These are phyloP conservation scores for Stereum hirsutum DNA, from an alignment of 1,284 basidiomycete genomes.

Conservation along the genomic window DNA sequence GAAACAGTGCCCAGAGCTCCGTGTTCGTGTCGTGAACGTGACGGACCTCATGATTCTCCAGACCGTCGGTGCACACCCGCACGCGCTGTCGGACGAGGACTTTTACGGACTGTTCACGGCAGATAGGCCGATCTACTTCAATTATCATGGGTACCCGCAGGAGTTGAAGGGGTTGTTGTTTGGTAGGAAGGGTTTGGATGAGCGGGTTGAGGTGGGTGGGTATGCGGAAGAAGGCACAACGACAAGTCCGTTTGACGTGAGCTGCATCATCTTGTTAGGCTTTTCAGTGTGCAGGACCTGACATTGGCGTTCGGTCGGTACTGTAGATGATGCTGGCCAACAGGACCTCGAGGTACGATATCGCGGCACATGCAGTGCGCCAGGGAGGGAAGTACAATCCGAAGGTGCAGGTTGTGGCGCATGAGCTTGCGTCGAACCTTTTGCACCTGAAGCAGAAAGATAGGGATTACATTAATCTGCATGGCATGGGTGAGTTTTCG, in stretches of 20 bases:
- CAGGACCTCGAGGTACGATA: conserved; percentile 52
- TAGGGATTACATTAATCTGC: conserved; percentile 40
- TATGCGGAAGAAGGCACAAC: conserved; percentile 64
- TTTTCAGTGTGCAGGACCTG: not conserved
- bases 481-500: conserved; percentile 46
- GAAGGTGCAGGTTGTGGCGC: conserved; percentile 42
- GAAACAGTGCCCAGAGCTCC: conserved; percentile 49
- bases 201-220: conserved; percentile 46
- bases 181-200: conserved; percentile 39
- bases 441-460: conserved; percentile 48
- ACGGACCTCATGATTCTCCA: conserved; percentile 78
- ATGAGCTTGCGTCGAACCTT: conserved; percentile 40
- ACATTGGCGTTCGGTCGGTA: not conserved
- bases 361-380: conserved; percentile 49
- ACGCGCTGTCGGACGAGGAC: conserved; percentile 55
- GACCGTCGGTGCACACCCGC: conserved; percentile 62
- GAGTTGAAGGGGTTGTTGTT: conserved; percentile 58
- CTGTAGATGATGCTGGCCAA: conserved; percentile 65
- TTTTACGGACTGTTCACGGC: conserved; percentile 67
- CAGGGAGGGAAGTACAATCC: conserved; percentile 41
- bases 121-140: conserved; percentile 66
- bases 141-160: conserved; percentile 79
- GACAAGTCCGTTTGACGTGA: conserved; percentile 56
- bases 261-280: conserved; percentile 12
- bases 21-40: conserved; percentile 76